Evolutionary conservation across 2,329 filamentous ascomycete genomes (phyloP), one percentile per base, ranked within the genome.

Genomic region (Penicillium fuscoglaucum): DNA sequence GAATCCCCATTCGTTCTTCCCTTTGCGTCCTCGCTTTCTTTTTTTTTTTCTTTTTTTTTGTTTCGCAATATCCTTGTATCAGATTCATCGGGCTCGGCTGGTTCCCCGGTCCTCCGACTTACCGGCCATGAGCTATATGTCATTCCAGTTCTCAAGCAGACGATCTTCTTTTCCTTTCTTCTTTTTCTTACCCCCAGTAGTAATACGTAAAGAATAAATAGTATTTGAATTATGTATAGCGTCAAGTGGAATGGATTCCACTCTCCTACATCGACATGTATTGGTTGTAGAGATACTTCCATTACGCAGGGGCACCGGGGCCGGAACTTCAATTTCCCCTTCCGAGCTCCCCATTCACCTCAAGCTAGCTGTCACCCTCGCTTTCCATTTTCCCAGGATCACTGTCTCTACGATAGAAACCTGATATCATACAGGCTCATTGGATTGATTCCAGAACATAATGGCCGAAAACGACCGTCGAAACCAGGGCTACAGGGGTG

Each of bases 391-490:
- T 39, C 56, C 52, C 41, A 26, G 35, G 9, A 41, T 39, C 35
- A 40, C 39, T 33, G 40, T 48, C 15, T 41, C 29, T 53, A 48
- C 47, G 29, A 46, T 41, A 43, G 6, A 41, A 52, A 53, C 48
- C 48, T 35, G 40, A 43, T 58, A 51, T 40, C 48, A 24, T 5
- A 21, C 29, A 39, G 39, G 55, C 59, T 53, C 59, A 48, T 56
- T 52, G 52, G 48, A 41, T 45, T 48, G 44, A 48, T 19, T 44
- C 31, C 47, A 47, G 58, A 60, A 21, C 17, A 35, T 31, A 53
- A 62, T 85, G 83, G 79, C 80, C 55, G 83, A 85, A 61, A 79
- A 81, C 68, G 81, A 84, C 62, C 76, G 87, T 72, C 83, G 83
- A 57, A 74, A 80, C 59, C 79, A 83, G 58, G 80, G 84, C 60